phyloP scores from a whole-genome alignment of 2,329 filamentous ascomycete species.

The Zalaria sp. region DNA sequence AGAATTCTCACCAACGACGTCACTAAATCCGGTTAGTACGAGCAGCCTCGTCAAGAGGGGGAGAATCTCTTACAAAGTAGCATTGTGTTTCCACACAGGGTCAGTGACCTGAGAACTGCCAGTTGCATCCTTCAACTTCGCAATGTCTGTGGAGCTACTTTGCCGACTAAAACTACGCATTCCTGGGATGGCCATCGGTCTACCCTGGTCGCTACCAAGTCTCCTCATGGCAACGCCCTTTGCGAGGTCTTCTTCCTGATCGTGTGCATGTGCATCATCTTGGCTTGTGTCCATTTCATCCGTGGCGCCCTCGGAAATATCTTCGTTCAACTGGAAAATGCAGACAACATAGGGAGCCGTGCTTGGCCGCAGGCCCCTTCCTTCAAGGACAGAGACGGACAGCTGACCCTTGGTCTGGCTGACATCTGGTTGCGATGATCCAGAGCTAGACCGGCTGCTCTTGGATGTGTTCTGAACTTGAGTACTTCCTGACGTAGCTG shows the following conservation, averaged over 20 bases:
- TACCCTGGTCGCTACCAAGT: slow-evolving; percentile 65
- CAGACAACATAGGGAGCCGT: slow-evolving; percentile 90
- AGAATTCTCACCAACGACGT: slow-evolving; percentile 84
- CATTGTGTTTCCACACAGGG: slow-evolving; percentile 91
- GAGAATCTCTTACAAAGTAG: slow-evolving; percentile 78
- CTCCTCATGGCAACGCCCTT: slow-evolving; percentile 34
- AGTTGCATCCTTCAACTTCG: slow-evolving; percentile 46
- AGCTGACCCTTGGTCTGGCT: slow-evolving; percentile 73
- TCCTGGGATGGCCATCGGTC: slow-evolving; percentile 75
- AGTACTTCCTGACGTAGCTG: slow-evolving; percentile 22
- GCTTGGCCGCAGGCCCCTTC: slow-evolving; percentile 65
- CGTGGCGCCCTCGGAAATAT: slow-evolving; percentile 78
- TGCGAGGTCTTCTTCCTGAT: slow-evolving; percentile 43
- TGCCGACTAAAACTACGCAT: slow-evolving; percentile 66
- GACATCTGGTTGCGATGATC: slow-evolving; percentile 36
- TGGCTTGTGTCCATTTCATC: slow-evolving; percentile 31
- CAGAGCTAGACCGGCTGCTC: slow-evolving; percentile 19
- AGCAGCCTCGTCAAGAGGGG: background rate
- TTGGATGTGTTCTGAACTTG: slow-evolving; percentile 24
- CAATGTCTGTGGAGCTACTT: slow-evolving; percentile 82
- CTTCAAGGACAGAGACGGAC: slow-evolving; percentile 77
- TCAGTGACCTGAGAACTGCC: slow-evolving; percentile 56
- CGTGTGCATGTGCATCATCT: slow-evolving; percentile 8
- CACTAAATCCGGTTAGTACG: slow-evolving; percentile 40
- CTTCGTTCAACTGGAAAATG: slow-evolving; percentile 91